Evolutionary conservation across 2,329 filamentous ascomycete species (phyloP), one percentile per base, ranked within the genome.

Genomic region (Diaporthe humulicola): DNA sequence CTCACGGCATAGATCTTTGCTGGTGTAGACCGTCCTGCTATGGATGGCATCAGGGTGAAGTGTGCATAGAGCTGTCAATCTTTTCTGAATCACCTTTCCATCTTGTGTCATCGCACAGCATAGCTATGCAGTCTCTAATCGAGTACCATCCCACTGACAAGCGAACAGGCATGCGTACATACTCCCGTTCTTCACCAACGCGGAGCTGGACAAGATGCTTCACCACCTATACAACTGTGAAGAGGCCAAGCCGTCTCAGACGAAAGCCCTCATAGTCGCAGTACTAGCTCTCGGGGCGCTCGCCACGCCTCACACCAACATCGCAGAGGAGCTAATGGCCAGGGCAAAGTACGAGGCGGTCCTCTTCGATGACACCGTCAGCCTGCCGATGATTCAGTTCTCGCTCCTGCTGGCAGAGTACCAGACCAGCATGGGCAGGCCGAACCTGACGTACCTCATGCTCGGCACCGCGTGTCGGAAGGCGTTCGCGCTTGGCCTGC

Each of bases 291-390:
- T 79, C 5, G 81, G 81, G 5, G 81, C 80, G 6, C 67, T 81
- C 10, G 70, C 75, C 33, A 79, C 80, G 1, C 56, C 77, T 25
- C 76, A 79, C 3, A 81, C 79, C 0, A 74, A 79, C 58, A 30
- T 74, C 25, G 81, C 80, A 3, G 80, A 82, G 42, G 66, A 77
- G 10, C 71, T 82, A 2, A 76, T 80, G 38, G 75, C 75, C 10
- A 76, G 78, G 57, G 79, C 81, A 38, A 80, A 81, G 58, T 77
- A 76, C 14, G 78, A 80, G 50, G 79, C 78, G 2, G 58, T 76
- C 3, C 58, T 78, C 5, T 81, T 78, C 45, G 80, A 82, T 38
- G 81, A 82, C 33, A 78, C 78, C 8, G 81, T 81, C n/a, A 82
- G 79, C 8, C 70, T 82, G n/a, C 77, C 78, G 4, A 81, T 81